These are phyloP conservation scores for Solanum bukasovii DNA, from an alignment of 257 asterid genomes.

Conservation along the genomic window DNA sequence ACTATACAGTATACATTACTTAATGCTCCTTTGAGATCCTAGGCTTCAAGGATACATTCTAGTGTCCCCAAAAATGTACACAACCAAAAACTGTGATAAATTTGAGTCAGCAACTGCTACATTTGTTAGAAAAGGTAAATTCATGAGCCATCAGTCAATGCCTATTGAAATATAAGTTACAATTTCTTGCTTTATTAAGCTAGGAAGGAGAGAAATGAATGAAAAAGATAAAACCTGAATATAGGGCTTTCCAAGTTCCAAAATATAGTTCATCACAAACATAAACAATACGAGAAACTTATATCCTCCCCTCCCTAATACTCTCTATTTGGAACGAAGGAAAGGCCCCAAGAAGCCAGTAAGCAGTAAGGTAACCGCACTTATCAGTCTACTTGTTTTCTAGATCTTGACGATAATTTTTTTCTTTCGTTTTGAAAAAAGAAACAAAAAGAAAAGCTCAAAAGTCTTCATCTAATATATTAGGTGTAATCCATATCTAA, in stretches of 20 bases:
- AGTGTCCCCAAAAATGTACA: not conserved
- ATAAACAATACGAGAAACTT: not conserved
- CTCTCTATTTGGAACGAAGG: not conserved
- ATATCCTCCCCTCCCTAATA: not conserved
- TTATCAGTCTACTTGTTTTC: not conserved
- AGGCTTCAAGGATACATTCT: not conserved
- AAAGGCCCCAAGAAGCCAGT: not conserved
- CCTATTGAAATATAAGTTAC: not conserved
- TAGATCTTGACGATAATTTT: not conserved
- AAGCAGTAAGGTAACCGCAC: not conserved
- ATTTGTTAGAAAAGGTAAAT: not conserved
- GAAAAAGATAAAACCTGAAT: not conserved
- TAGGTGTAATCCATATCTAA: not conserved
- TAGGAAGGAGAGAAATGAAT: not conserved
- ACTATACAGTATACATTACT: not conserved
- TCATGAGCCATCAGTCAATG: not conserved
- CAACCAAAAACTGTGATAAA: not conserved
- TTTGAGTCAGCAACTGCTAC: not conserved
- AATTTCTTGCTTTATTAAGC: not conserved
- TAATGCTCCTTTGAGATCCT: not conserved
- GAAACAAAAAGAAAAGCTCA: not conserved
- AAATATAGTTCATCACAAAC: not conserved
- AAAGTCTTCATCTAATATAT: not conserved
- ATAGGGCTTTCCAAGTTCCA: not conserved
- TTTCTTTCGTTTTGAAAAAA: not conserved